Evolutionary conservation across 2,329 filamentous ascomycete genomes (phyloP).

Genomic region (Knoxdaviesia proteae): DNA sequence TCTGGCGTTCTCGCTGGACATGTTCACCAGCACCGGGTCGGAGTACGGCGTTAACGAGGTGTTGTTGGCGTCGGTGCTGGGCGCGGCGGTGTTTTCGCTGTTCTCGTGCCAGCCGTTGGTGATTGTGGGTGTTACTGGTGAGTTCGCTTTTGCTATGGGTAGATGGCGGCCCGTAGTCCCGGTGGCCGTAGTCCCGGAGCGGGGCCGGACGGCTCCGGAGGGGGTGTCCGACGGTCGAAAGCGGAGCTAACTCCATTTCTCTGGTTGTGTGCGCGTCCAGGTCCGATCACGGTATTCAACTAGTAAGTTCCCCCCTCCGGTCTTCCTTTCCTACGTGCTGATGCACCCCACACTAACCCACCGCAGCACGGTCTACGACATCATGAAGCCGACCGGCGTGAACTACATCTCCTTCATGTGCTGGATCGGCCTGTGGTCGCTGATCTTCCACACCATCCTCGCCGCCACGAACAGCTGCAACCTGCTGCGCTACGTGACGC

Average conservation of each 20-base stretch:
- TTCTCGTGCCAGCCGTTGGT: conserved; percentile 69
- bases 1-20: conserved; percentile 74
- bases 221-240: too few relatives aligned
- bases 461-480: conserved; percentile 77
- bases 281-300: conserved; percentile 85
- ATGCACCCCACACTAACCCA: background rate
- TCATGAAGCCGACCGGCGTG: conserved; percentile 55
- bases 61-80: conserved; percentile 65
- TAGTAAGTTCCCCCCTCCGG: conserved; percentile 30
- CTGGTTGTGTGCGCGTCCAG: conserved; percentile 14
- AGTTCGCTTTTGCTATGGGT: background rate
- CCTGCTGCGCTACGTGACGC: conserved; percentile 69
- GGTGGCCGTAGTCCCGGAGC: too few relatives aligned
- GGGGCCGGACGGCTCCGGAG: background rate
- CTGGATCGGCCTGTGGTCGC: conserved; percentile 77
- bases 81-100: conserved; percentile 59
- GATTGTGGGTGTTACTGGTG: conserved; percentile 73
- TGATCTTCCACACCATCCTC: conserved; percentile 68
- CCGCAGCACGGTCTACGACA: conserved; percentile 61
- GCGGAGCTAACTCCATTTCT: background rate
- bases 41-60: conserved; percentile 85
- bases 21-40: conserved; percentile 73
- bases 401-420: conserved; percentile 82
- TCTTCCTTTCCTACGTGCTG: background rate
- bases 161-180: too few relatives aligned